Evolutionary conservation across 1,139 yeast species (phyloP).

Genomic region (Suhomyces bokatorum): DNA sequence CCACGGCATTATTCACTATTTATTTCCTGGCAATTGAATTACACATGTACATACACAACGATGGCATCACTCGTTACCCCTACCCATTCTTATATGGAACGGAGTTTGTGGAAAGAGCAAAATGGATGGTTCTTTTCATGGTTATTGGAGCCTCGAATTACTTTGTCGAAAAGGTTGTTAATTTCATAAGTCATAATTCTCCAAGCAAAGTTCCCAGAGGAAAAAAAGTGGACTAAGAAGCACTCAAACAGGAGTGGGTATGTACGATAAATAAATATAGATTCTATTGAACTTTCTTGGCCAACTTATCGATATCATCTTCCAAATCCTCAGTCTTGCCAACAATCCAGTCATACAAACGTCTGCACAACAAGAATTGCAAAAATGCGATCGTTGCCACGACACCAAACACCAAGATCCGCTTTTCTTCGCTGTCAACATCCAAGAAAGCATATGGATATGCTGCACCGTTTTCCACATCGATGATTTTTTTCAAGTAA

Average conservation of each 20-base stretch:
- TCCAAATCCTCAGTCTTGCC: slow-evolving; percentile 16
- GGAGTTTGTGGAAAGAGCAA: slow-evolving; percentile 8
- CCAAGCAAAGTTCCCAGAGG: too few relatives aligned
- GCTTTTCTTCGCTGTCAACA: slow-evolving; percentile 43
- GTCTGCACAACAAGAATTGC: slow-evolving; percentile 33
- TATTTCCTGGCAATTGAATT: slow-evolving; percentile 13
- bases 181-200: background rate
- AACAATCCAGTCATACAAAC: slow-evolving; percentile 27
- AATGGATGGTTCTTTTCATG: slow-evolving; percentile 11
- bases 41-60: slow-evolving; percentile 8
- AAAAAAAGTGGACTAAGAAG: too few relatives aligned
- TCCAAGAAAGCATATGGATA: slow-evolving; percentile 72
- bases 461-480: slow-evolving; percentile 40
- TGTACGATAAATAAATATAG: background rate
- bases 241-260: too few relatives aligned
- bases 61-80: slow-evolving; percentile 19
- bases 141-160: slow-evolving; percentile 2
- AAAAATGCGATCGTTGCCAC: slow-evolving; percentile 49
- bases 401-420: slow-evolving; percentile 50
- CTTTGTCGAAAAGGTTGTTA: slow-evolving; percentile 1
- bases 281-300: slow-evolving; percentile 5
- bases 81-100: slow-evolving; percentile 22
- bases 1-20: slow-evolving; percentile 3
- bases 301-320: slow-evolving; percentile 15
- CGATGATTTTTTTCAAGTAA: slow-evolving; percentile 49